A percentile compares a stretch with the other conserved stretches of the same genome.
phyloP scores from a whole-genome alignment of 352 stramenopile genomes.

The Phytophthora rubi region DNA sequence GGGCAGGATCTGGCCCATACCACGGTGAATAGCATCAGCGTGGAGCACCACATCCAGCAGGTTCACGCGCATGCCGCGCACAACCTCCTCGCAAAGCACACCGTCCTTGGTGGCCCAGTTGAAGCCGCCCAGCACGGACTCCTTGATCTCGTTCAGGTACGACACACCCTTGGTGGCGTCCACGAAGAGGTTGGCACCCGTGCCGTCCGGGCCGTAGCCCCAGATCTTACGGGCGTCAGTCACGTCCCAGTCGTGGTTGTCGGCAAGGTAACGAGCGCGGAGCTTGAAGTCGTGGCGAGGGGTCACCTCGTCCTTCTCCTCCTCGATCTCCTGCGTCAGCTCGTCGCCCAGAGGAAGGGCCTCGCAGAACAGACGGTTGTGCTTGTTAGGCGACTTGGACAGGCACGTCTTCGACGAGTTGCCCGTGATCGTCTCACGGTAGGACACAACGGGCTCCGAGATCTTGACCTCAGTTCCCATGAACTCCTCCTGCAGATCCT shows the following conservation, averaged over 20 bases:
- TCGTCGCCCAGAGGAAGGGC: conserved; percentile 92
- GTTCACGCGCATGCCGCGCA: conserved; percentile 98
- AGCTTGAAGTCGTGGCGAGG: conserved; percentile 96
- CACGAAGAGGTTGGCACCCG: conserved; percentile 98
- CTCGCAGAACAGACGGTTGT: conserved; percentile 99
- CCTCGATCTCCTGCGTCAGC: conserved; percentile 97
- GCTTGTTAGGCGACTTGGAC: conserved; percentile 99
- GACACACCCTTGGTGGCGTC: conserved; percentile 99
- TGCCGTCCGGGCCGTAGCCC: conserved; percentile 99
- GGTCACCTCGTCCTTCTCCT: conserved; percentile 93
- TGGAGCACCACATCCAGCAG: conserved; percentile 99
- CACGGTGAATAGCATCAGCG: conserved; percentile 99
- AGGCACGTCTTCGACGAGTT: conserved; percentile 97
- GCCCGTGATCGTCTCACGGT: conserved; percentile 98
- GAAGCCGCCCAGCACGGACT: conserved; percentile 98
- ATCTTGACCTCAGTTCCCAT: conserved; percentile 99
- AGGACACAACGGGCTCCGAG: conserved; percentile 99
- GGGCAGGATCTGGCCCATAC: conserved; percentile 99
- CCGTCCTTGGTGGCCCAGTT: conserved; percentile 98
- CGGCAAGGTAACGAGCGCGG: conserved; percentile 96
- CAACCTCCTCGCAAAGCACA: conserved; percentile 98
- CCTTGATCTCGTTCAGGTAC: conserved; percentile 99
- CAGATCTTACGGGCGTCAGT: conserved; percentile 99
- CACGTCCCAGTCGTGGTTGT: conserved; percentile 98
- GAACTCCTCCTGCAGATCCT: conserved; percentile 99